Conservation (phyloP, 257 asterid species). For the Salvia rosmarinus region DNA sequence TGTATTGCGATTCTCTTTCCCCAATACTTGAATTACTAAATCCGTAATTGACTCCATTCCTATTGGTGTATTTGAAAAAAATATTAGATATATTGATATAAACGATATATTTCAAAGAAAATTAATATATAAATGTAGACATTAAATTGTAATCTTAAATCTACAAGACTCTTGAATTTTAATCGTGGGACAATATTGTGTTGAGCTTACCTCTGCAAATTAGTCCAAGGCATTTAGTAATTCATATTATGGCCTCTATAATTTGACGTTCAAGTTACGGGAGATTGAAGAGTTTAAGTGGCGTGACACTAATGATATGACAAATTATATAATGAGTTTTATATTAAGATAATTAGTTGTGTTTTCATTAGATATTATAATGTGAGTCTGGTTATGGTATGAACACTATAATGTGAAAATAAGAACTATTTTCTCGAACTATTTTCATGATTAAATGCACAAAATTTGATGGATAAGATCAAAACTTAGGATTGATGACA, state of each 20-base stretch:
- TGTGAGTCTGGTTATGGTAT: no score
- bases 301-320: not conserved
- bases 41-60: not conserved
- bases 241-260: not conserved
- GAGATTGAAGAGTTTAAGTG: not conserved
- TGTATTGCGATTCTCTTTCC: no score
- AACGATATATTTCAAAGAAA: no score
- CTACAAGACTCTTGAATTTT: not conserved
- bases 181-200: not conserved
- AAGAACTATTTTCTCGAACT: no score
- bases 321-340: not conserved
- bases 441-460: no score
- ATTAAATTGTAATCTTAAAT: not conserved
- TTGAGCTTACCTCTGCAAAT: not conserved
- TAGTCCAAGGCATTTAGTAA: not conserved
- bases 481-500: no score
- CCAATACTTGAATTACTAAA: no score
- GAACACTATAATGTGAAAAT: no score
- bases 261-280: no score
- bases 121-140: not conserved
- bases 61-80: not conserved
- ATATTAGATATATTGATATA: not conserved
- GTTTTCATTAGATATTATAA: no score
- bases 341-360: no score
- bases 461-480: no score